A percentile compares a stretch with the other conserved stretches of the same genome.
These are phyloP conservation scores for Penicillium fuscoglaucum DNA, from an alignment of 2,329 filamentous ascomycete species.

Conservation along the genomic window DNA sequence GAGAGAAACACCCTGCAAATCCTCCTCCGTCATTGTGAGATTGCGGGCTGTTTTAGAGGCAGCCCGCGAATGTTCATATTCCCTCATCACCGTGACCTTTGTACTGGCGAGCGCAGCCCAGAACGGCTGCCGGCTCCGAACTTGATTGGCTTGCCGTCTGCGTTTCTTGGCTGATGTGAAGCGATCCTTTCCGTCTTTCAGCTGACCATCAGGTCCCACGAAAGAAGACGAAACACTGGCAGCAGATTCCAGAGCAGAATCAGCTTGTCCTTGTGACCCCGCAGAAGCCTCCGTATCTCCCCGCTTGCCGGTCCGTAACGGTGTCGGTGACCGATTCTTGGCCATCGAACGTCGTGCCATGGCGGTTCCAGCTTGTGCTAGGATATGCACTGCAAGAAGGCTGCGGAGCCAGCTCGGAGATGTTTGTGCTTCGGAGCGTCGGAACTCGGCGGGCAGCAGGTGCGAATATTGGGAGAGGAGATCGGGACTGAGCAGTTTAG, in stretches of 20 bases:
- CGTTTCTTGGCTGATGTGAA: slow-evolving; percentile 72
- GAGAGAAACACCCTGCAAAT: slow-evolving; percentile 43
- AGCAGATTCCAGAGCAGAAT: slow-evolving; percentile 46
- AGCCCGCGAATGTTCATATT: slow-evolving; percentile 73
- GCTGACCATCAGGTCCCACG: slow-evolving; percentile 44
- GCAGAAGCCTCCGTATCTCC: slow-evolving; percentile 48
- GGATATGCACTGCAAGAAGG: slow-evolving; percentile 51
- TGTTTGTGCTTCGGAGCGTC: slow-evolving; percentile 43
- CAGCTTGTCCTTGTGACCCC: slow-evolving; percentile 44
- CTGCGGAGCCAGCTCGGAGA: slow-evolving; percentile 49
- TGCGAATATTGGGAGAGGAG: slow-evolving; percentile 45
- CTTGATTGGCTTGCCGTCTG: slow-evolving; percentile 86
- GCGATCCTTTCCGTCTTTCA: slow-evolving; percentile 58
- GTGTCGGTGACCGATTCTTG: slow-evolving; percentile 44
- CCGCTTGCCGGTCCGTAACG: slow-evolving; percentile 45
- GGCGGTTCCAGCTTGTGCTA: slow-evolving; percentile 50
- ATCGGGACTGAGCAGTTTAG: slow-evolving; percentile 47
- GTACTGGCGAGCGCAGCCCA: slow-evolving; percentile 95
- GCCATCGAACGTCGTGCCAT: slow-evolving; percentile 51
- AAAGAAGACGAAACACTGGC: slow-evolving; percentile 43
- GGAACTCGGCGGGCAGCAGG: slow-evolving; percentile 47
- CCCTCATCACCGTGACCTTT: slow-evolving; percentile 94
- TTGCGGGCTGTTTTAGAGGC: slow-evolving; percentile 41
- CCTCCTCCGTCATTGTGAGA: slow-evolving; percentile 44
- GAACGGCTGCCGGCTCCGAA: slow-evolving; percentile 84